A percentile compares a stretch with the other conserved stretches of the same genome.
Evolutionary conservation across 495 filamentous ascomycete genomes (phyloP).

Genomic region (Penicillium argentinense): DNA sequence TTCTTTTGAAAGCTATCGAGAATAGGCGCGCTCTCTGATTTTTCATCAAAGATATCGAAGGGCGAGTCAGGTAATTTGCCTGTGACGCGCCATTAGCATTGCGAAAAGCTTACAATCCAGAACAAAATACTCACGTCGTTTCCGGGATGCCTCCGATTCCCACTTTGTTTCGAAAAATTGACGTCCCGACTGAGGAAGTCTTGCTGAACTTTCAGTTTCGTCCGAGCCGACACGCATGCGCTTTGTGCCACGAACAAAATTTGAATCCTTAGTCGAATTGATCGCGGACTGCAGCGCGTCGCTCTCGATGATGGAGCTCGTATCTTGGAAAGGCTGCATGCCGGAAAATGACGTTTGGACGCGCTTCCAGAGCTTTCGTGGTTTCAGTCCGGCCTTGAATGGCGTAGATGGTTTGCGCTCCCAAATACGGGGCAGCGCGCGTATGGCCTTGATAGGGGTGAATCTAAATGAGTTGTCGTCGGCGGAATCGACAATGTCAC

Average conservation of each 20-base stretch:
- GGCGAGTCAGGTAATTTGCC: conserved; percentile 39
- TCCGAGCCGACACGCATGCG: conserved; percentile 36
- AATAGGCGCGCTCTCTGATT: background rate
- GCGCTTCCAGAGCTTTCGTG: conserved; percentile 55
- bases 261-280: conserved; percentile 28
- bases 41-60: conserved; percentile 22
- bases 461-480: conserved; percentile 36
- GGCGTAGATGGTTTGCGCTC: conserved; percentile 58
- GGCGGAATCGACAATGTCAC: conserved; percentile 9
- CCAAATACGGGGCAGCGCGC: conserved; percentile 46
- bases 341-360: conserved; percentile 41
- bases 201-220: conserved; percentile 7
- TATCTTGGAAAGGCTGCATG: conserved; percentile 37
- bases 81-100: conserved; percentile 11
- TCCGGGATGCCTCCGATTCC: conserved; percentile 34
- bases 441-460: conserved; percentile 34
- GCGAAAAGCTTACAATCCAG: background rate
- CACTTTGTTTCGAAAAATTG: conserved; percentile 45
- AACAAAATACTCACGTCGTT: conserved; percentile 39
- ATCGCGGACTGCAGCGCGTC: conserved; percentile 35
- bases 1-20: conserved; percentile 6
- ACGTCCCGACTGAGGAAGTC: conserved; percentile 19
- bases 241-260: conserved; percentile 45
- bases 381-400: conserved; percentile 39
- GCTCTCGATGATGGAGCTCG: conserved; percentile 21